phyloP scores from a whole-genome alignment of 352 stramenopile genomes.

The Phytophthora chlamydospora region DNA sequence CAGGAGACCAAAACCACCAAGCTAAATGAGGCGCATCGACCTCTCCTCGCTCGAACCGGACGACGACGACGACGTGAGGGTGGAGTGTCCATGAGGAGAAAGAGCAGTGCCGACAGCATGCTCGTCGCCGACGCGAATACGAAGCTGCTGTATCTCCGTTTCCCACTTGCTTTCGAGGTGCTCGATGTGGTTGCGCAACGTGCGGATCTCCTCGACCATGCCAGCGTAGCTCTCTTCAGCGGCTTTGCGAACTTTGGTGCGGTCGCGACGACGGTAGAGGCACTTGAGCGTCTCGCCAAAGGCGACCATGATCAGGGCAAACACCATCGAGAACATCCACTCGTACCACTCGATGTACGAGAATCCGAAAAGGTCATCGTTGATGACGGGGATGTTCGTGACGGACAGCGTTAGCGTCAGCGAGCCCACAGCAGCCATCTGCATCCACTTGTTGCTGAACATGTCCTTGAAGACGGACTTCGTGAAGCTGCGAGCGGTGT shows the following conservation, averaged over 20 bases:
- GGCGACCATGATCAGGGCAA: slow-evolving; percentile 68
- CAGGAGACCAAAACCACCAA: neutral
- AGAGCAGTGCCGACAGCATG: slow-evolving; percentile 1
- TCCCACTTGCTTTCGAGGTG: slow-evolving; percentile 67
- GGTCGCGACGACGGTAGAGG: slow-evolving; percentile 63
- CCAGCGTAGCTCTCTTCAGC: slow-evolving; percentile 50
- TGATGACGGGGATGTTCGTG: slow-evolving; percentile 73
- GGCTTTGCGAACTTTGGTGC: slow-evolving; percentile 41
- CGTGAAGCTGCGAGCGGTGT: slow-evolving; percentile 79
- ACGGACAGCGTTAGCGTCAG: slow-evolving; percentile 65
- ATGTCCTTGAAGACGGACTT: slow-evolving; percentile 76
- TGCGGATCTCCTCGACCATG: slow-evolving; percentile 66
- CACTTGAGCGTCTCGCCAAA: slow-evolving; percentile 78
- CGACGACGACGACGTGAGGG: slow-evolving; percentile 63
- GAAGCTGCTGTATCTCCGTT: slow-evolving; percentile 51
- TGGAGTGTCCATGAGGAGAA: slow-evolving; percentile 47
- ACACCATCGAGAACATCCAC: slow-evolving; percentile 75
- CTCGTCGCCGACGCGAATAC: slow-evolving; percentile 29
- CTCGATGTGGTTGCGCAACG: slow-evolving; percentile 61
- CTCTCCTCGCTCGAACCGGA: slow-evolving; percentile 44
- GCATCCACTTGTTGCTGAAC: slow-evolving; percentile 85
- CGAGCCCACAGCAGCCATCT: slow-evolving; percentile 67
- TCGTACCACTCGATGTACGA: slow-evolving; percentile 74
- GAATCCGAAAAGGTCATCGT: slow-evolving; percentile 74
- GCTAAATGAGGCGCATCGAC: slow-evolving; percentile 27